These are phyloP conservation scores for Schwanniomyces occidentalis DNA, from an alignment of 805 yeast species.

Conservation along the genomic window DNA sequence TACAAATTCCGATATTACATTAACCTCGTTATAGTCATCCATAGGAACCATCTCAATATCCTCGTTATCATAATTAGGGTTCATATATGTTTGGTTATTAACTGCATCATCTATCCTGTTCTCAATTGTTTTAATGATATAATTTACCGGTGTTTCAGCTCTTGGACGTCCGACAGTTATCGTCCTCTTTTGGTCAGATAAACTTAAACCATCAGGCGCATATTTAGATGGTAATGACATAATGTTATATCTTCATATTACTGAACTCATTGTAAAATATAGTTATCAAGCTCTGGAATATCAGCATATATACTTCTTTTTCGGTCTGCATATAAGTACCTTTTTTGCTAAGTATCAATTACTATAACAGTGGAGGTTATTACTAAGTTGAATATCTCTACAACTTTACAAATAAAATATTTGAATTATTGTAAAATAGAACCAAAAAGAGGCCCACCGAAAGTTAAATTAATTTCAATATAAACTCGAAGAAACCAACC, in stretches of 20 bases:
- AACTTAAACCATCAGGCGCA: conserved; percentile 35
- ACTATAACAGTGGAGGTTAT: no score
- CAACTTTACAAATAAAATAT: not conserved
- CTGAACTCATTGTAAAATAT: no score
- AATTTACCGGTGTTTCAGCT: conserved; percentile 19
- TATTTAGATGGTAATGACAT: conserved; percentile 37
- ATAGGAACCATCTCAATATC: conserved; percentile 52
- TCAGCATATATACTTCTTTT: no score
- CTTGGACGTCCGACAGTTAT: conserved; percentile 25
- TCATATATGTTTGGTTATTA: conserved; percentile 3
- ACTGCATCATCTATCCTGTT: conserved; percentile 23
- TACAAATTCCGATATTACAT: conserved; percentile 41
- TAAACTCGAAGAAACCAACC: conserved; percentile 73
- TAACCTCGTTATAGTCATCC: conserved; percentile 46
- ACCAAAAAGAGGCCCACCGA: not conserved
- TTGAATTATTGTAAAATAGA: not conserved
- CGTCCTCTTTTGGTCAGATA: conserved; percentile 20
- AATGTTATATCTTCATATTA: no score
- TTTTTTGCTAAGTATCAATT: no score
- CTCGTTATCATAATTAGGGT: conserved; percentile 13
- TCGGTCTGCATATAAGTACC: no score
- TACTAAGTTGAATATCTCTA: no score
- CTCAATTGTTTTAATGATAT: conserved; percentile 24
- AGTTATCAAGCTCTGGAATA: no score
- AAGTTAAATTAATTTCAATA: conserved; percentile 45